These are phyloP conservation scores for Aphanoascus verrucosus DNA, from an alignment of 2,329 filamentous ascomycete species.

Conservation along the genomic window DNA sequence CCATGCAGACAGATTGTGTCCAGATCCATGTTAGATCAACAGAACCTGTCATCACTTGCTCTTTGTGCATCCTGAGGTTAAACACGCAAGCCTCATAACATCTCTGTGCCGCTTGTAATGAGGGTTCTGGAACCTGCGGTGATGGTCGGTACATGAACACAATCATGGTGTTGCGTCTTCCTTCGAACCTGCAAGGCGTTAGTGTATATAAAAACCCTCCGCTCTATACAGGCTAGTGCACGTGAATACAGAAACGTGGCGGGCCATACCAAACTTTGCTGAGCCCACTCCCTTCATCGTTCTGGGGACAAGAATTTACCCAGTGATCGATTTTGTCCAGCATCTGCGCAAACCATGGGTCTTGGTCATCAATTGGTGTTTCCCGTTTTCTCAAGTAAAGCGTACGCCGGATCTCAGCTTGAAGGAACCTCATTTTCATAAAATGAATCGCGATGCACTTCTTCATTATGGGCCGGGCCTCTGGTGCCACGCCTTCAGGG, in stretches of 20 bases:
- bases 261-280: slow-evolving; percentile 65
- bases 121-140: slow-evolving; percentile 81
- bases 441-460: slow-evolving; percentile 89
- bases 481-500: slow-evolving; percentile 57
- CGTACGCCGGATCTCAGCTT: slow-evolving; percentile 75
- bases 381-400: slow-evolving; percentile 75
- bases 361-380: slow-evolving; percentile 64
- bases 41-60: slow-evolving; percentile 63
- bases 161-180: slow-evolving; percentile 74
- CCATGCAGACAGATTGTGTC: slow-evolving; percentile 78
- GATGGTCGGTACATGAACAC: slow-evolving; percentile 82
- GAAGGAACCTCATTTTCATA: slow-evolving; percentile 77
- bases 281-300: slow-evolving; percentile 57
- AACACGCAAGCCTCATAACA: slow-evolving; percentile 75
- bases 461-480: slow-evolving; percentile 61
- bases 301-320: slow-evolving; percentile 64
- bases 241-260: neutral
- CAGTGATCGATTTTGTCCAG: slow-evolving; percentile 67
- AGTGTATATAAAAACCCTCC: neutral
- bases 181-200: slow-evolving; percentile 44
- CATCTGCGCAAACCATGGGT: slow-evolving; percentile 81
- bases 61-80: slow-evolving; percentile 69
- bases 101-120: slow-evolving; percentile 61
- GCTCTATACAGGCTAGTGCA: neutral
- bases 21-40: slow-evolving; percentile 93